These are phyloP conservation scores for Helenozyma rhizophorensis DNA, from an alignment of 805 yeast genomes.

Conservation along the genomic window DNA sequence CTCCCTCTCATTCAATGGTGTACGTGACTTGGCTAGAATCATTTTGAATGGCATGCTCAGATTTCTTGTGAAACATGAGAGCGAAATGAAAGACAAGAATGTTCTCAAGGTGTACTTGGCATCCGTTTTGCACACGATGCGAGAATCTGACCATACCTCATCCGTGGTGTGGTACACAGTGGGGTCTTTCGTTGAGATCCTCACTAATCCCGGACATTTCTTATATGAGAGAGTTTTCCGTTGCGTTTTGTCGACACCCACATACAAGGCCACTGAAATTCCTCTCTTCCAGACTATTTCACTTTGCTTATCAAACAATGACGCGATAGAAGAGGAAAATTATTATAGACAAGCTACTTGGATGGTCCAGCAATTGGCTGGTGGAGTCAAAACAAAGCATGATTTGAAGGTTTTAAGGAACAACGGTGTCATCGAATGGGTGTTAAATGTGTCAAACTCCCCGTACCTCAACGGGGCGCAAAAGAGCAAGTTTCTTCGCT, in stretches of 20 bases:
- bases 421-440: slow-evolving; percentile 64
- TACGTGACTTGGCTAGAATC: slow-evolving; percentile 33
- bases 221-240: slow-evolving; percentile 68
- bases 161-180: slow-evolving; percentile 45
- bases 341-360: slow-evolving; percentile 61
- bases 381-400: slow-evolving; percentile 40
- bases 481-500: slow-evolving; percentile 35
- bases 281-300: slow-evolving; percentile 44
- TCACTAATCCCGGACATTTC: slow-evolving; percentile 67
- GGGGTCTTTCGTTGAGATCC: slow-evolving; percentile 52
- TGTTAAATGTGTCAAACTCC: slow-evolving; percentile 49
- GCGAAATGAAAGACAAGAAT: slow-evolving; percentile 50
- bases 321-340: slow-evolving; percentile 37
- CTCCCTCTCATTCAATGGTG: slow-evolving; percentile 36
- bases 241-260: slow-evolving; percentile 59
- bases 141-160: slow-evolving; percentile 11
- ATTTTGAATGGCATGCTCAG: slow-evolving; percentile 43
- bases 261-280: slow-evolving; percentile 34
- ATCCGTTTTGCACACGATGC: slow-evolving; percentile 38
- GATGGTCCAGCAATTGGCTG: slow-evolving; percentile 50
- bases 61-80: slow-evolving; percentile 30
- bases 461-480: not conserved
- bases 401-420: slow-evolving; percentile 54
- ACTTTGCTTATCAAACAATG: slow-evolving; percentile 17
- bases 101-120: slow-evolving; percentile 52